Evolutionary conservation across 306 rosid genomes (phyloP).

Genomic region (Inga laurina): DNA sequence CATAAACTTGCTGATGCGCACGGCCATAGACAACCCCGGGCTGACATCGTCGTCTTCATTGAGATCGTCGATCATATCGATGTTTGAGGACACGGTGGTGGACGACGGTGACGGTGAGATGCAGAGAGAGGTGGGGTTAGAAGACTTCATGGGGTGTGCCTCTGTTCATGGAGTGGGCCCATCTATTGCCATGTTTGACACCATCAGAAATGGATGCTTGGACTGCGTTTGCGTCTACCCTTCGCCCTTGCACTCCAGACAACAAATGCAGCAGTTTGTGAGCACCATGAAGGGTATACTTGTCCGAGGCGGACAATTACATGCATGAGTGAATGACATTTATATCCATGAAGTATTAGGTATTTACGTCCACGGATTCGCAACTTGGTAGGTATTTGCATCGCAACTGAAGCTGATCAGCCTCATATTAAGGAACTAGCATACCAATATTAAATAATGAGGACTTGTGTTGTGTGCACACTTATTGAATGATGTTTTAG

Average conservation of each 20-base stretch:
- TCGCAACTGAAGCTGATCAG: background rate
- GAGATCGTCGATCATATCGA: constrained; percentile 52
- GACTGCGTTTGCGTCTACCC: constrained; percentile 70
- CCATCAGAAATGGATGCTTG: constrained; percentile 48
- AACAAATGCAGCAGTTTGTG: constrained; percentile 53
- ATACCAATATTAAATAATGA: background rate
- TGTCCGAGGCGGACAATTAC: constrained; percentile 31
- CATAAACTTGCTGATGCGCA: constrained; percentile 57
- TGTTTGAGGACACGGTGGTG: constrained; percentile 63
- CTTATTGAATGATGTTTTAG: background rate
- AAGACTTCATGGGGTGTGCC: constrained; percentile 71
- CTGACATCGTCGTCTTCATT: constrained; percentile 55
- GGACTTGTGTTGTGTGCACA: background rate
- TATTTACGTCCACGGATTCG: background rate
- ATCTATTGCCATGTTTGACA: constrained; percentile 63
- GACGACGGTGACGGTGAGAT: constrained; percentile 32
- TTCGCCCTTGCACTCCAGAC: constrained; percentile 58
- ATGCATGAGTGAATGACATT: background rate
- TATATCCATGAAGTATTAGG: background rate
- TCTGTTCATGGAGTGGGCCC: constrained; percentile 72
- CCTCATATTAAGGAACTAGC: background rate
- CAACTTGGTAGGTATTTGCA: no score
- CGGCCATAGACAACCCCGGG: constrained; percentile 57
- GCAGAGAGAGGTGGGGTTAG: constrained; percentile 38
- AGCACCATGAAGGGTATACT: constrained; percentile 51